Evolutionary conservation across 352 stramenopile genomes (phyloP), one percentile per base, ranked within the genome.

Genomic region (Globisporangium irregulare): DNA sequence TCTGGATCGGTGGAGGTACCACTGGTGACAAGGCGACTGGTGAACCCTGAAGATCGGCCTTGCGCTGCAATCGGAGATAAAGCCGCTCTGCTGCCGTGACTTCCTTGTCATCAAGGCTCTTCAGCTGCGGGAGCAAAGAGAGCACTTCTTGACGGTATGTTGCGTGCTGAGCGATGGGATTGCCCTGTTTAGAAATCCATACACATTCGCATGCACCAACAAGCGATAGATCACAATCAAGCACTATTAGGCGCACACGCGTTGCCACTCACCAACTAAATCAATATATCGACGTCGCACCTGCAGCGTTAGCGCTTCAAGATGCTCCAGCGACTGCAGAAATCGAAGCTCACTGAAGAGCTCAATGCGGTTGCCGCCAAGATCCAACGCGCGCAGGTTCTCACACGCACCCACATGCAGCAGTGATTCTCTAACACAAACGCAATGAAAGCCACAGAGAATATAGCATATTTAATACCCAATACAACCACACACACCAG

Each of bases 321-420:
- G 75, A 10, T 74, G 54, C 32, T 63, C 36, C 15, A 91, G 73
- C n/a, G 74, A n/a, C 61, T 81, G 72, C 32, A 93, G 64, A 50
- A 77, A 78, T 29, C 76, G 74, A 62, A 93, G 64, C 57, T 93
- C 81, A 25, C 81, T 83, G 54, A 91, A 70, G 48, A 90, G 66
- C 48, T 67, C 59, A 46, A 92, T 70, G 41, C 61, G 69, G 48
- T 93, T 93, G 29, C 69, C 64, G 2, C 73, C 70, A 1, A 72
- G 59, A 29, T 87, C 76, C n/a, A 92, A 68, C 10, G 67, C 77
- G 59, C 77, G 71, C 58, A 90, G 70, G 0, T 64, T 34, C 1
- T 14, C 24, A 29, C 77, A 90, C 4, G 36, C 46, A 0, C 55
- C 41, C 12, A 87, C 70, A 48, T 75, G 67, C 25, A 69, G 70